Base-by-base conservation (phyloP, 176 grass and related monocot species). In the Phoenix roebelenii region DNA sequence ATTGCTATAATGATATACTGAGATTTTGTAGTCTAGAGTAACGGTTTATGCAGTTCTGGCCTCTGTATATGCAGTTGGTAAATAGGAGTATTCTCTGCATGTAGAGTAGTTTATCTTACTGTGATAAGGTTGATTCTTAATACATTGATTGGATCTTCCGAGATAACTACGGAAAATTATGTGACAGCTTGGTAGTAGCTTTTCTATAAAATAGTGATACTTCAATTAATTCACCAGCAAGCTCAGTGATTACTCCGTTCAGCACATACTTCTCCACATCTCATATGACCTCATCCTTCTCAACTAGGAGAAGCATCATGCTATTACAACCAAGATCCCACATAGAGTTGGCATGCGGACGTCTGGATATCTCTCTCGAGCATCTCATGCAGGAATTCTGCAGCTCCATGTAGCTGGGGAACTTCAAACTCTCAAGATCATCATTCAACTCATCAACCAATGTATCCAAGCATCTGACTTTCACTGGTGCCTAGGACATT, bases 271-370 rank as follows among this genome's bases (percentile, higher is more conserved):
- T 98, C 57, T 88, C 83, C 28, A 83, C 53, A 75, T 88, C 84
- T 69, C 44, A 88, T 16, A 69, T 52, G 5, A 92, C 51, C 52
- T 92, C 84, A 18, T 63, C 68, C 14, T 64, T 80, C 18, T 92
- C 73, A 30, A 85, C 22, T 0, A 59, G 67, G 15, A 78, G 44
- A 44, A 60, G 23, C 5, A 18, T 30, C 0, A 63, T 23, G 24
- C 32, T 44, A 66, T 83, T 83, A 87, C 87, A 98, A 9, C 79
- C 79, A 32, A 85, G 85, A 64, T 89, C 82, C 93, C 87, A 89
- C 74, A 65, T 73, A 4, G 78, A 81, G 77, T 89, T 92, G 32
- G 73, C 63, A 73, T 92, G 87, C 7, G 84, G 74, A 44, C 79
- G 73, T 7, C 58, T 65, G 55, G 22, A 89, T 83, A 69, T 92